Conservation (phyloP, 345 rosid species). For the Corchorus capsularis region DNA sequence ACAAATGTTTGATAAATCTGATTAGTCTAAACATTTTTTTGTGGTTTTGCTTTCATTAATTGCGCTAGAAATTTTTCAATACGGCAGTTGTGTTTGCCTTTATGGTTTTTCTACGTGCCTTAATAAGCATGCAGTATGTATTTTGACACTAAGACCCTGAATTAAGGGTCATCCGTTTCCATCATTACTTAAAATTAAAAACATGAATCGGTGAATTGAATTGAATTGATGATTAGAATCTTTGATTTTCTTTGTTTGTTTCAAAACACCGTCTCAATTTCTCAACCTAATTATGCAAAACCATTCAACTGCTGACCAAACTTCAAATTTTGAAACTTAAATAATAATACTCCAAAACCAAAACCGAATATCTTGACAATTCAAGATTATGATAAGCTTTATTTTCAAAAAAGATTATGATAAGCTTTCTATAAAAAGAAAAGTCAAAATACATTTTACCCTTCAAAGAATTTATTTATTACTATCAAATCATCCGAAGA, state of each 20-base stretch:
- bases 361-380: constrained; percentile 12
- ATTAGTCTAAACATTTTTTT: not conserved
- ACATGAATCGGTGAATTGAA: not conserved
- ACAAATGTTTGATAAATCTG: not conserved
- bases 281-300: not conserved
- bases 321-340: not conserved
- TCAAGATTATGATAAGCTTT: not conserved
- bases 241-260: not conserved
- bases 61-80: not conserved
- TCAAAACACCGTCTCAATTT: not conserved
- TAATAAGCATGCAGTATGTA: not conserved
- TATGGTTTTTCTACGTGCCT: constrained; percentile 5
- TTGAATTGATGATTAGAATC: not conserved
- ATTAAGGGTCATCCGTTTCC: not conserved
- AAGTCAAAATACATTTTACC: too few relatives aligned
- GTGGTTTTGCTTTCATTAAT: not conserved
- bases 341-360: too few relatives aligned
- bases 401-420: too few relatives aligned
- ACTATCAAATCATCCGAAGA: too few relatives aligned
- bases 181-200: not conserved
- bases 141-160: not conserved
- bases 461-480: too few relatives aligned
- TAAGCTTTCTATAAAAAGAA: too few relatives aligned
- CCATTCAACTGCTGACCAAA: constrained; percentile 4
- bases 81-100: not conserved